Base-by-base conservation (phyloP, 2,329 filamentous ascomycete species). In the Daldinia eschscholtzii region DNA sequence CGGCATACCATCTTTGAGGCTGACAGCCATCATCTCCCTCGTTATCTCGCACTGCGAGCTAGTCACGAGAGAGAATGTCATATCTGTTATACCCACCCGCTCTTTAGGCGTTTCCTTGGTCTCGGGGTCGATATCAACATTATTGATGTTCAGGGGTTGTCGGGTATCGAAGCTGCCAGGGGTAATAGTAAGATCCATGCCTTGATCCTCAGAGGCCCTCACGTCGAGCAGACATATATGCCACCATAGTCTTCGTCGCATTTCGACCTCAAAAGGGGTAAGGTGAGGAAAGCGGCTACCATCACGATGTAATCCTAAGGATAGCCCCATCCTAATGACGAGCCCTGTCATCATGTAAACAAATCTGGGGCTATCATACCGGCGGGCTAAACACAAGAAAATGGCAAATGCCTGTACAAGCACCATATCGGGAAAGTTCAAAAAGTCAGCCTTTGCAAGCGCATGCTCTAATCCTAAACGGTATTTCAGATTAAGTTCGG, bases 151-250 rank as follows among this genome's bases (percentile, higher is more conserved):
- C 4, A 81, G 70, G 1, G 85, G 85, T 7, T 83, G 73, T 61
- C 80, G 83, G 0, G 89, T 90, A 73, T 92, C 89, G 72, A 87
- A 91, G 10, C 84, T 84, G 12, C 85, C 83, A 56, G 87, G 83
- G 1, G 83, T 77, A 46, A 91, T 89, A 0, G 85, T 87, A 2
- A 88, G 85, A 66, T 91, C 88, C 23, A 86, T 87, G 0, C 88
- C 88, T 73, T 91, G 87, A 65, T 91, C 87, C 73, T 91, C 89
- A 0, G 87, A 86, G 1, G 88, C 83, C 66, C 89, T 81, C 2
- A 84, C 83, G 74, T 92, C 89, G 0, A 91, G 78, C 13, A 89
- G 80, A 71, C 85, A 88, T 2, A 89, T 76, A 66, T 87, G 84
- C 85, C 87, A 90, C 88, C 88, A 90, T 5, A 88, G 77, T 33